Evolutionary conservation across 23 red algal species (phyloP).

Genomic region (Pyropia haitanensis): DNA sequence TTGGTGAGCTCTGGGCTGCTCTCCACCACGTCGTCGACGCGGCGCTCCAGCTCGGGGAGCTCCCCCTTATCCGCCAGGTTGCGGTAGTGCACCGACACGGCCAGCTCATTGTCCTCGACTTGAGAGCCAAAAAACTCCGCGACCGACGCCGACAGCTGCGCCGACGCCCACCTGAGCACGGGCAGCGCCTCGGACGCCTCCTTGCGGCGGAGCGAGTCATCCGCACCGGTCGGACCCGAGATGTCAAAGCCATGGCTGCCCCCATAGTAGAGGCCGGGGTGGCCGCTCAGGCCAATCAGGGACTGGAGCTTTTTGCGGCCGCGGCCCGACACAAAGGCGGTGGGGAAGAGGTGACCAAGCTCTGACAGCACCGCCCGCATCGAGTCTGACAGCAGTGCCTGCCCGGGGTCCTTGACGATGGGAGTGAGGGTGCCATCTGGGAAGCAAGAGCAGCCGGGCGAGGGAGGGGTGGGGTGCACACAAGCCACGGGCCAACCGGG

Average conservation of each 20-base stretch:
- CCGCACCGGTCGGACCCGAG: slow-evolving; percentile 10
- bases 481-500: too few relatives aligned
- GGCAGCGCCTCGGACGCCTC: slow-evolving; percentile 39
- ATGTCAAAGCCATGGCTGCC: slow-evolving; percentile 93
- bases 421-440: slow-evolving; percentile 17
- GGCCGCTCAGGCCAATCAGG: slow-evolving; percentile 35
- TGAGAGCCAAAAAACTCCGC: slow-evolving; percentile 15
- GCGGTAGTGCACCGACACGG: slow-evolving; percentile 74
- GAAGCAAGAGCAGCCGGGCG: too few relatives aligned
- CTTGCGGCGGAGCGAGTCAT: slow-evolving; percentile 11
- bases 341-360: slow-evolving; percentile 36
- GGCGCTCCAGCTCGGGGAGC: slow-evolving; percentile 3
- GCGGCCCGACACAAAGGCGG: slow-evolving; percentile 77
- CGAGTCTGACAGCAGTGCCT: slow-evolving; percentile 21
- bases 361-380: slow-evolving; percentile 27
- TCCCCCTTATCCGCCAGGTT: slow-evolving; percentile 10
- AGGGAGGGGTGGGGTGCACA: too few relatives aligned
- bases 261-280: slow-evolving; percentile 47
- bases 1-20: slow-evolving; percentile 8
- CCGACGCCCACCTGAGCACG: slow-evolving; percentile 19
- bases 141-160: slow-evolving; percentile 3
- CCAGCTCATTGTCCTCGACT: slow-evolving; percentile 74
- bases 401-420: slow-evolving; percentile 83
- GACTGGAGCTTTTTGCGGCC: slow-evolving; percentile 49
- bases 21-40: slow-evolving; percentile 40